Base-by-base conservation (phyloP, 2,329 filamentous ascomycete genomes). In the Fusarium tricinctum region DNA sequence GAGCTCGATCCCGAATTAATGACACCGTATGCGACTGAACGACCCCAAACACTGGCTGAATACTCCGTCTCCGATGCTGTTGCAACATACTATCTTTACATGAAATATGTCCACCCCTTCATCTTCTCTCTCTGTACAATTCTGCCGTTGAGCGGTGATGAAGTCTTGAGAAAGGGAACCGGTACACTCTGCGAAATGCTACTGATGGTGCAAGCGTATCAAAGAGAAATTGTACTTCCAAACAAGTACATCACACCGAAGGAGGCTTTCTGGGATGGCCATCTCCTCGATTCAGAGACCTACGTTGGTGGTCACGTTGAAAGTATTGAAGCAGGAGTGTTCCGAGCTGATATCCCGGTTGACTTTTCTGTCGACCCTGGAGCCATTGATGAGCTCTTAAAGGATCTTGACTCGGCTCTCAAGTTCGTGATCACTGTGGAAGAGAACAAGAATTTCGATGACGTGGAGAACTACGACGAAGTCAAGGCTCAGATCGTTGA, bases 21-120 rank as follows among this genome's bases (percentile, higher is more conserved):
- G 97, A 97, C 94, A 50, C 93, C 92, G 7, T 92, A 91, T 87
- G 96, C 96, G 17, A 89, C 85, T 63, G 96, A 99, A 80, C 87
- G 93, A 69, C 96, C 96, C 0, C 96, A 99, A 77, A 97, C 93
- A 0, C 84, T 99, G 51, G 95, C 96, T 10, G 96, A 99, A 76
- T 99, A 99, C 81, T 99, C 97, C 0, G 96, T 99, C 44, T 99
- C 97, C 74, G 97, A 99, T 85, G 97, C 97, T 12, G 96, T 99
- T 50, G 96, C 96, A 22, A 99, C 96, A 1, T 99, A 99, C 78
- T 99, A 99, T 77, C 83, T 99, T 66, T 99, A 99, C 85, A 99
- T 99, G 97, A 99, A 99, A 90, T 99, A 99, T 79, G 93, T 99
- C n/a, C 96, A 99, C 78, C 96, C 96, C 5, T 99, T 99, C 83